Percentiles rank a stretch among this genome's conserved stretches.
phyloP scores from a whole-genome alignment of 2,329 filamentous ascomycete species.

The Verticillium zaregamsianum region DNA sequence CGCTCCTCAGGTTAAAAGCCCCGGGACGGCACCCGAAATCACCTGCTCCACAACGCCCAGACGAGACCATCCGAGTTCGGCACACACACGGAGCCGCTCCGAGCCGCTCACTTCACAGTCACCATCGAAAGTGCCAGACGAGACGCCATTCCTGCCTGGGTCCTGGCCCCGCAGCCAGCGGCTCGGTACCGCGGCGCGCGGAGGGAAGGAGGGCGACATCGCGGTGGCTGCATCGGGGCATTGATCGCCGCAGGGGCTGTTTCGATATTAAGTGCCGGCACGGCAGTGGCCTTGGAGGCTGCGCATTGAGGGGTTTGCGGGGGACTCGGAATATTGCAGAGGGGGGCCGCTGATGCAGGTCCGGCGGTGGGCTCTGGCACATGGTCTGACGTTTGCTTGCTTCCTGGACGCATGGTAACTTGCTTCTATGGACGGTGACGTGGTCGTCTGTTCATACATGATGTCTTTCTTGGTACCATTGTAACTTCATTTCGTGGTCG shows the following conservation, averaged over 20 bases:
- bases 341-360: not conserved
- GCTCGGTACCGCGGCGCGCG: not conserved
- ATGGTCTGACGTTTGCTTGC: too few species aligned
- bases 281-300: not conserved
- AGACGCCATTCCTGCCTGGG: too few species aligned
- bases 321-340: not conserved
- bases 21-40: not conserved
- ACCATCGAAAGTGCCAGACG: too few species aligned
- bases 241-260: not conserved
- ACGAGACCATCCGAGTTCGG: not conserved
- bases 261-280: not conserved
- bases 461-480: too few species aligned
- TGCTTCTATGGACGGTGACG: not conserved
- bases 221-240: not conserved
- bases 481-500: not conserved
- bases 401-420: not conserved
- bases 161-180: not conserved
- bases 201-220: not conserved
- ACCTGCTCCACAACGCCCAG: not conserved
- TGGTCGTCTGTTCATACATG: not conserved
- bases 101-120: not conserved
- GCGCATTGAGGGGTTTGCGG: not conserved
- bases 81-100: not conserved
- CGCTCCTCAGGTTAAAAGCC: not conserved
- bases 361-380: not conserved